Percentiles rank a stretch among this genome's conserved stretches.
Conservation (phyloP, 1,284 basidiomycete species). For the Lentinula novae-zelandiae region DNA sequence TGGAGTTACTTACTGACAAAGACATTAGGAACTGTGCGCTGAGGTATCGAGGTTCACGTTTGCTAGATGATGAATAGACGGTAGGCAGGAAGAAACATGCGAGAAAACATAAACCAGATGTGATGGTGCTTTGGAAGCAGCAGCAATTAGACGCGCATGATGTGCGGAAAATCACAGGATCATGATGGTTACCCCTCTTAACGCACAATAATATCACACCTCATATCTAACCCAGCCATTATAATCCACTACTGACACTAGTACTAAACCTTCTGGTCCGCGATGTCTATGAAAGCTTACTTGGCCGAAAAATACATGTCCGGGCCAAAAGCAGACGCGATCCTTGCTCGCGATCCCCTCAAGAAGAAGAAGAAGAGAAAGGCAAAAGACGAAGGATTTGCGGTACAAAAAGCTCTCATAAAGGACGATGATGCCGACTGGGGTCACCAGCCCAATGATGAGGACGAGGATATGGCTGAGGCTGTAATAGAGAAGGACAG, state of each 20-base stretch:
- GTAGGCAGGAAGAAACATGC: not conserved
- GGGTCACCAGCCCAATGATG: constrained; percentile 43
- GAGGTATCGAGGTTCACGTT: too few relatives aligned
- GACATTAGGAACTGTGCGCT: constrained; percentile 65
- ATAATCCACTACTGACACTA: too few relatives aligned
- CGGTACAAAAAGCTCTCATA: constrained; percentile 37
- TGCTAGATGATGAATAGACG: too few relatives aligned
- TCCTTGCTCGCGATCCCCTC: constrained; percentile 65
- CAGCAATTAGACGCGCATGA: not conserved
- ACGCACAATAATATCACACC: not conserved
- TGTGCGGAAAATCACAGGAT: not conserved
- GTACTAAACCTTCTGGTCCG: not conserved
- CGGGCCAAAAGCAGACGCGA: constrained; percentile 94
- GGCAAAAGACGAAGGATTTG: constrained; percentile 25
- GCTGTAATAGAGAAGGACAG: constrained; percentile 67
- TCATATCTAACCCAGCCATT: not conserved
- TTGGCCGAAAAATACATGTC: constrained; percentile 92
- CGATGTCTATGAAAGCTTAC: constrained; percentile 59
- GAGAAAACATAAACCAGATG: not conserved
- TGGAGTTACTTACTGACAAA: constrained; percentile 54
- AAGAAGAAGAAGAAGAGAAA: constrained; percentile 64
- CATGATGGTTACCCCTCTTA: not conserved
- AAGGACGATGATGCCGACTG: constrained; percentile 72
- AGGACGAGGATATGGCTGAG: constrained; percentile 52
- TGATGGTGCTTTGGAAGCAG: not conserved